Evolutionary conservation across 78 protist genomes (phyloP).

Genomic region (Anaeramoeba flamelloides): DNA sequence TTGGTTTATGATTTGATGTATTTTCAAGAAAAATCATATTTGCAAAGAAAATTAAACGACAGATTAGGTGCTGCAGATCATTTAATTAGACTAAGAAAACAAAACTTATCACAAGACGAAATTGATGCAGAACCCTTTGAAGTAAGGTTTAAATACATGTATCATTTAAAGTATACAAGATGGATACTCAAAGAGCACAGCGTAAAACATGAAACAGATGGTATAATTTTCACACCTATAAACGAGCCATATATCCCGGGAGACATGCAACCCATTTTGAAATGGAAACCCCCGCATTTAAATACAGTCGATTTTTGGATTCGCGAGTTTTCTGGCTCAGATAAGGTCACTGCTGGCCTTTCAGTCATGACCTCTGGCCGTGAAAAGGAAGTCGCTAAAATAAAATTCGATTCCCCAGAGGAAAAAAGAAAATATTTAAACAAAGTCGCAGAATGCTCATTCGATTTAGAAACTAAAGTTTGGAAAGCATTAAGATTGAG

Average conservation of each 20-base stretch:
- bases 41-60: not conserved
- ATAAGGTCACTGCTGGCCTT: not conserved
- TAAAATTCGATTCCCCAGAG: not conserved
- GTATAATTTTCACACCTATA: not conserved
- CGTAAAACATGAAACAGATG: not conserved
- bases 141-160: not conserved
- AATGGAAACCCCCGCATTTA: not conserved
- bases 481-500: not conserved
- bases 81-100: not conserved
- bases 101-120: not conserved
- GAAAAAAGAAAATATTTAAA: not conserved
- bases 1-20: not conserved
- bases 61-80: not conserved
- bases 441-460: not conserved
- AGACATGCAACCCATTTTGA: not conserved
- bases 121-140: not conserved
- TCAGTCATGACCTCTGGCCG: not conserved
- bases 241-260: not conserved
- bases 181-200: not conserved
- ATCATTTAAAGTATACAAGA: not conserved
- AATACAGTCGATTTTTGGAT: not conserved
- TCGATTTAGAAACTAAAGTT: not conserved
- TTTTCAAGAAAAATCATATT: not conserved
- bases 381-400: not conserved
- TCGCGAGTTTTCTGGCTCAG: not conserved